These are phyloP conservation scores for Oemleria cerasiformis DNA, from an alignment of 306 rosid species.

Conservation along the genomic window DNA sequence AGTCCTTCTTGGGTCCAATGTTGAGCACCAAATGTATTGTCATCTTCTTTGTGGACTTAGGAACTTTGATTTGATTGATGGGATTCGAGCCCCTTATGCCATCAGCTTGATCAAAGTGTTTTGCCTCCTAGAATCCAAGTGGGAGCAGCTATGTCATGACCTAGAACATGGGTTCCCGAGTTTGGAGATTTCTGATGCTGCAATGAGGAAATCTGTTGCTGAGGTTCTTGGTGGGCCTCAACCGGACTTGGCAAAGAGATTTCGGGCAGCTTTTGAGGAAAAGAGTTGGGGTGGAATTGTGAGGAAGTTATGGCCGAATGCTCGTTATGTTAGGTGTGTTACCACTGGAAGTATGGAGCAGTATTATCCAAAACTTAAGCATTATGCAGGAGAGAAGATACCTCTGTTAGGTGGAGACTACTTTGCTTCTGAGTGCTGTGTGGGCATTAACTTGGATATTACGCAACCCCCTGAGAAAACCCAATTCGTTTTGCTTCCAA, in stretches of 20 bases:
- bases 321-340: conserved; percentile 51
- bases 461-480: conserved; percentile 52
- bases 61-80: conserved; percentile 41
- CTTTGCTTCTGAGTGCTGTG: conserved; percentile 58
- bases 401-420: conserved; percentile 61
- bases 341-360: conserved; percentile 64
- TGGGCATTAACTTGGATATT: conserved; percentile 57
- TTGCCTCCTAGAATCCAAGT: conserved; percentile 42
- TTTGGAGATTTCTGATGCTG: conserved; percentile 40
- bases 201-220: conserved; percentile 43
- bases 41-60: conserved; percentile 64
- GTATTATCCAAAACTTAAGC: conserved; percentile 49
- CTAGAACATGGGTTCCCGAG: conserved; percentile 46
- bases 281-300: conserved; percentile 52
- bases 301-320: conserved; percentile 49
- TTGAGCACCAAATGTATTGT: conserved; percentile 66
- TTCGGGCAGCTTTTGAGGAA: conserved; percentile 38
- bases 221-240: conserved; percentile 54
- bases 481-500: conserved; percentile 49
- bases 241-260: conserved; percentile 43
- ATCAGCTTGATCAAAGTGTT: conserved; percentile 44
- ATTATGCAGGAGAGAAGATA: conserved; percentile 49
- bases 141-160: conserved; percentile 58
- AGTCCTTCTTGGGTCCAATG: conserved; percentile 54
- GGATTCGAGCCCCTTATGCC: conserved; percentile 51